phyloP scores from a whole-genome alignment of 345 rosid genomes.

The Angophora floribunda region DNA sequence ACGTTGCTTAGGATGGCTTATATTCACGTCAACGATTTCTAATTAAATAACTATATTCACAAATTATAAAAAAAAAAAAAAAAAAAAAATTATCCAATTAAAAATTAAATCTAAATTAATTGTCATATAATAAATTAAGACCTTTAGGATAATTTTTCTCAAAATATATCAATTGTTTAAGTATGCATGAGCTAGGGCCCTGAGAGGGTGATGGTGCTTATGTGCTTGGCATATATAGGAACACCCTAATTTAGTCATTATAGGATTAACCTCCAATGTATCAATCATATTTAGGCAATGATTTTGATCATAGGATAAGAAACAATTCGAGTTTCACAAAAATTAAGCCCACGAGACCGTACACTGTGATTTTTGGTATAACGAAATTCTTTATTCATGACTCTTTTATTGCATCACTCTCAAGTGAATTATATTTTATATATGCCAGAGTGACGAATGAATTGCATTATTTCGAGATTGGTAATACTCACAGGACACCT shows the following conservation, averaged over 20 bases:
- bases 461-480: neutral
- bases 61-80: rapidly evolving
- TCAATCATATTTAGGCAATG: neutral
- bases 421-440: neutral
- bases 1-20: rapidly evolving
- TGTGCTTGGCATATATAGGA: neutral
- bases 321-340: neutral
- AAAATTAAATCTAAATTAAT: neutral
- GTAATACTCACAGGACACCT: neutral
- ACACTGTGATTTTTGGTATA: neutral
- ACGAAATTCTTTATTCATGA: neutral
- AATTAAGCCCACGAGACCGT: rapidly evolving
- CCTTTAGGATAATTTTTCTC: rapidly evolving
- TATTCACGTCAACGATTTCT: rapidly evolving
- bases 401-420: rapidly evolving
- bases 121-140: rapidly evolving
- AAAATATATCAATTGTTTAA: neutral
- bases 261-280: neutral
- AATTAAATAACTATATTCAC: neutral
- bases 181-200: neutral
- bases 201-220: neutral
- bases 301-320: neutral
- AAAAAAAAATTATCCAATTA: rapidly evolving
- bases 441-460: neutral
- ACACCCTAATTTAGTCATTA: neutral